Evolutionary conservation across 2,329 filamentous ascomycete genomes (phyloP), one percentile per base, ranked within the genome.

Genomic region (Botryotinia globosa): DNA sequence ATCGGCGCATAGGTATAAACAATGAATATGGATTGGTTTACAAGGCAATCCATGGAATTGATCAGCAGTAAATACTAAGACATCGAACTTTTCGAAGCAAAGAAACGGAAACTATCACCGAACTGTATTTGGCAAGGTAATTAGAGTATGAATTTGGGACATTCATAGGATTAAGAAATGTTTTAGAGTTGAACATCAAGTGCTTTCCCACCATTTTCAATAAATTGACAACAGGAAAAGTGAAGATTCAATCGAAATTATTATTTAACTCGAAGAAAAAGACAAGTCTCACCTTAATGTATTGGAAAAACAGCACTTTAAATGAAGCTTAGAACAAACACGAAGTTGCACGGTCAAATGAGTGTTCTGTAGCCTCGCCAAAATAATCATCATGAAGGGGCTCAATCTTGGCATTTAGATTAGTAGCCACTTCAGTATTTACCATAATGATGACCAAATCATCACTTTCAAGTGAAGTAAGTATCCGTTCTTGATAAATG

Each of bases 321-420:
- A 16, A n/a, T 7, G 5, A 54, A 54, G 6, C 2, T 16, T n/a
- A 16, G 0, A 14, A n/a, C 0, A n/a, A n/a, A n/a, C 1, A n/a
- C 5, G 3, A 12, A 54, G 25, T 54, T 54, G 25, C 12, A n/a
- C n/a, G 12, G 3, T 18, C 51, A n/a, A 39, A 8, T 39, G 34
- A n/a, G 22, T n/a, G 14, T 39, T 39, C 0, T 22, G 6, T 61
- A 7, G 58, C 58, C 22, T 25, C 34, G 20, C 34, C 12, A 37
- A 61, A n/a, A 61, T 16, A 6, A 39, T 61, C 22, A 16, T 10
- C 12, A 61, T n/a, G 51, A 29, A 29, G 51, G 51, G 51, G 51
- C 48, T n/a, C 12, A 54, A n/a, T 54, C 12, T n/a, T 1, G 25
- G 7, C 12, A 7, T n/a, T 12, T 54, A 54, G 48, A n/a, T 16